Conservation (phyloP, 805 yeast genomes). For the Lipomyces lipofer region DNA sequence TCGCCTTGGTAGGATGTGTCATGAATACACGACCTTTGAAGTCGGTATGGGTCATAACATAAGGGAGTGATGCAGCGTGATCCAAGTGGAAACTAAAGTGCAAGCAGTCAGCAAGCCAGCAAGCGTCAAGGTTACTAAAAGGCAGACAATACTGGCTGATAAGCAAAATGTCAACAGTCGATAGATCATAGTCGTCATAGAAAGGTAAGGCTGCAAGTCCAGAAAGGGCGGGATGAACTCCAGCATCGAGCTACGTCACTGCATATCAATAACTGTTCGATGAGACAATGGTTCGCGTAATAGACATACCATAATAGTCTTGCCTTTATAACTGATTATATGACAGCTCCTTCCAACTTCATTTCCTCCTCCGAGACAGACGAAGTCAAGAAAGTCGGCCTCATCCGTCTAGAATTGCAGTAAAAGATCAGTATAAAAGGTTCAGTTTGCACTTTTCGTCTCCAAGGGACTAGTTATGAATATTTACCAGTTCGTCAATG, state of each 20-base stretch:
- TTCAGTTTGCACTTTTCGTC: slow-evolving; percentile 7
- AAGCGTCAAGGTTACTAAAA: not conserved
- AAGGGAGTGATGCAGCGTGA: slow-evolving; percentile 97
- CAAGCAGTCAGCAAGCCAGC: not conserved
- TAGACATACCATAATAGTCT: slow-evolving; percentile 73
- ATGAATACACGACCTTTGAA: slow-evolving; percentile 95
- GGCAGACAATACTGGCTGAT: slow-evolving; percentile 67
- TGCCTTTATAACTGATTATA: slow-evolving; percentile 85
- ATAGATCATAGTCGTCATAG: slow-evolving; percentile 90
- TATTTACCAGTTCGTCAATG: no score
- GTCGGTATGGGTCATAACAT: slow-evolving; percentile 94
- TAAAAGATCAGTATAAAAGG: not conserved
- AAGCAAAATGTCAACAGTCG: slow-evolving; percentile 79
- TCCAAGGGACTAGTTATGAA: no score
- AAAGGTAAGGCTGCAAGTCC: slow-evolving; percentile 92
- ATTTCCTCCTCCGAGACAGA: slow-evolving; percentile 95
- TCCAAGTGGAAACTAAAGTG: slow-evolving; percentile 76
- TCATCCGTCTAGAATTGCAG: slow-evolving; percentile 37
- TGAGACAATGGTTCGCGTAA: slow-evolving; percentile 1
- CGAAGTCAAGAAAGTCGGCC: slow-evolving; percentile 58
- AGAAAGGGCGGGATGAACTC: slow-evolving; percentile 92
- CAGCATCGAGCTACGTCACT: slow-evolving; percentile 68
- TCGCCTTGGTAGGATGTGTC: slow-evolving; percentile 99
- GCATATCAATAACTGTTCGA: not conserved
- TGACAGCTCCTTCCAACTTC: slow-evolving; percentile 98